Conservation (phyloP, 176 grass and related monocot species). For the sorghum (Sorghum bicolor) region DNA sequence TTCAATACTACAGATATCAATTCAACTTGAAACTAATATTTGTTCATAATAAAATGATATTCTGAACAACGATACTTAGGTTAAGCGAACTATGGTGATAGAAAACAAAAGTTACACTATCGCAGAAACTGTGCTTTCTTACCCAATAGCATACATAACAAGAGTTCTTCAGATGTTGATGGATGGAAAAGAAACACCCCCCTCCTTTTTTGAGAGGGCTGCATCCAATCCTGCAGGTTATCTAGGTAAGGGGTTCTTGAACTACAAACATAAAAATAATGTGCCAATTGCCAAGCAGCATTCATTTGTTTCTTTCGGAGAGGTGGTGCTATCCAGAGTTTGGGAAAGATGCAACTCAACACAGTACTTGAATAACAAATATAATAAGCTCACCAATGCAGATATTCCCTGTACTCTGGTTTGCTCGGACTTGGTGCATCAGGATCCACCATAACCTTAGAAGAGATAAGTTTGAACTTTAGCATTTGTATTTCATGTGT, state of each 20-base stretch:
- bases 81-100: slow-evolving; percentile 21
- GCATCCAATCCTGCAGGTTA: slow-evolving; percentile 69
- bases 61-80: slow-evolving; percentile 21
- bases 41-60: slow-evolving; percentile 20
- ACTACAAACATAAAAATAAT: slow-evolving; percentile 45
- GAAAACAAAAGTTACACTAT: slow-evolving; percentile 25
- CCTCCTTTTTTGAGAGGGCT: slow-evolving; percentile 71
- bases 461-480: slow-evolving; percentile 26
- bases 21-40: neutral
- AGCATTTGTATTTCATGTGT: slow-evolving; percentile 35
- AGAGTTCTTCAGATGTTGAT: slow-evolving; percentile 58
- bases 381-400: slow-evolving; percentile 73
- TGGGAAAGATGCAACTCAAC: neutral
- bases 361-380: slow-evolving; percentile 29
- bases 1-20: slow-evolving; percentile 3
- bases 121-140: slow-evolving; percentile 43
- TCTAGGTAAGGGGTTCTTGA: slow-evolving; percentile 61
- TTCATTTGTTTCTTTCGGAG: neutral
- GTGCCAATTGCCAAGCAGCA: slow-evolving; percentile 32
- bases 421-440: slow-evolving; percentile 99
- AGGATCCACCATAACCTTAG: slow-evolving; percentile 96
- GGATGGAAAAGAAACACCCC: slow-evolving; percentile 64
- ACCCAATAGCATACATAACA: slow-evolving; percentile 62
- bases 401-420: slow-evolving; percentile 89
- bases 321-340: neutral